Conservation (phyloP, 768 basidiomycete genomes). For the Rhodosporidiobolus odoratus region DNA sequence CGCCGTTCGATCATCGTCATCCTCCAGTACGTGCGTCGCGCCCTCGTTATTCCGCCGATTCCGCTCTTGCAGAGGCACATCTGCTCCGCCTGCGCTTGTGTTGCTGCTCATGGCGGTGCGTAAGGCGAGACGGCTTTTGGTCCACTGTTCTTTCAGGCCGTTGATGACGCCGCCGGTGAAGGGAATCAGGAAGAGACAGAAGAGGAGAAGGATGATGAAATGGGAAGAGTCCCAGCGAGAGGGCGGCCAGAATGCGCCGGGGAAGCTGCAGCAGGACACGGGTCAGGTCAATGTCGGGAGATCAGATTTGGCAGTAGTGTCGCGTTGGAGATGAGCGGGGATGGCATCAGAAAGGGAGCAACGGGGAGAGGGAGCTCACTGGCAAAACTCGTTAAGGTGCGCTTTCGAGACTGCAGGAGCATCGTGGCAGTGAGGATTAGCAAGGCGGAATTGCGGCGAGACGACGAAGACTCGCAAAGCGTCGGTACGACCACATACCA, state of each 20-base stretch:
- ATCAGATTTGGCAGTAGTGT: too few species aligned
- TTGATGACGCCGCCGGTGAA: not conserved
- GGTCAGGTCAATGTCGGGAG: not conserved
- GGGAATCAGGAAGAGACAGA: conserved; percentile 16
- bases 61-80: conserved; percentile 23
- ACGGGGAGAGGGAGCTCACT: conserved; percentile 6
- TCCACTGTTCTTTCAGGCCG: not conserved
- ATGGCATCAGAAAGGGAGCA: not conserved
- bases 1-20: conserved; percentile 22
- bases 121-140: not conserved
- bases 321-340: too few species aligned
- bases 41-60: not conserved
- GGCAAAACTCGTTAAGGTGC: conserved; percentile 31
- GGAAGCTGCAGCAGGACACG: not conserved
- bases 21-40: conserved; percentile 20
- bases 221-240: conserved; percentile 25
- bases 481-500: too few species aligned
- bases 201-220: conserved; percentile 18
- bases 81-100: not conserved
- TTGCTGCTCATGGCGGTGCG: not conserved
- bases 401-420: not conserved
- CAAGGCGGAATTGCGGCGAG: too few species aligned
- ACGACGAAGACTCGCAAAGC: too few species aligned
- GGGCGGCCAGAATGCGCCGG: conserved; percentile 24
- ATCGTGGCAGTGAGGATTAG: too few species aligned